phyloP scores from a whole-genome alignment of 2,329 filamentous ascomycete genomes.

The Xylaria hypoxylon region DNA sequence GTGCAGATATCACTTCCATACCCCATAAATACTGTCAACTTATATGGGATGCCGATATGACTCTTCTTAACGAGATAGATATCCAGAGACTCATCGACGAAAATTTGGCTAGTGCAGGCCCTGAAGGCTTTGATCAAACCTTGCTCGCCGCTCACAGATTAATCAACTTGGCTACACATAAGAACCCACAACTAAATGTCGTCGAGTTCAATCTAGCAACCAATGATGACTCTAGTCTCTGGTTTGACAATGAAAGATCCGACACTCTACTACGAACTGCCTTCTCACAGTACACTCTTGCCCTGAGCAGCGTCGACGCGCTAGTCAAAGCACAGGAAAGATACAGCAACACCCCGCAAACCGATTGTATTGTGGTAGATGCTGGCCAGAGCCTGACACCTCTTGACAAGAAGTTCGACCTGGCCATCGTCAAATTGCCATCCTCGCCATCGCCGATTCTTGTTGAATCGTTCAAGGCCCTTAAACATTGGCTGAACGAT shows the following conservation, averaged over 20 bases:
- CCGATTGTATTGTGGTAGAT: not conserved
- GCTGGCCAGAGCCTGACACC: not conserved
- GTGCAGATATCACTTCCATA: not conserved
- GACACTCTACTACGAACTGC: not conserved
- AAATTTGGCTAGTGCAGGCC: not conserved
- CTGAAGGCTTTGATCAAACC: not conserved
- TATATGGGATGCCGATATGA: constrained; percentile 12
- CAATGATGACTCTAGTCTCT: not conserved
- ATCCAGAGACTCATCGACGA: not conserved
- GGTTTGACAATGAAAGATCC: constrained; percentile 1
- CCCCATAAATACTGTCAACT: not conserved
- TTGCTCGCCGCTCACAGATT: not conserved
- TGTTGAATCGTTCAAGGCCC: not conserved
- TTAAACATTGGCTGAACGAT: not conserved
- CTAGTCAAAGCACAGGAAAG: constrained; percentile 7
- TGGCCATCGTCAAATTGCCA: constrained; percentile 2
- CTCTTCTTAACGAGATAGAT: not conserved
- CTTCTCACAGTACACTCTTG: constrained; percentile 3
- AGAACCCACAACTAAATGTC: constrained; percentile 13
- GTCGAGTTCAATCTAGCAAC: constrained; percentile 7
- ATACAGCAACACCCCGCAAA: not conserved
- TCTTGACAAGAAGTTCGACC: not conserved
- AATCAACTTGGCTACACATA: constrained; percentile 8
- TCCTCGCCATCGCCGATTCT: not conserved
- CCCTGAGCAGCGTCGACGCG: not conserved